Evolutionary conservation across 106 monocot genomes (phyloP), one percentile per base, ranked within the genome.

Genomic region (Dendrobium chrysotoxum): DNA sequence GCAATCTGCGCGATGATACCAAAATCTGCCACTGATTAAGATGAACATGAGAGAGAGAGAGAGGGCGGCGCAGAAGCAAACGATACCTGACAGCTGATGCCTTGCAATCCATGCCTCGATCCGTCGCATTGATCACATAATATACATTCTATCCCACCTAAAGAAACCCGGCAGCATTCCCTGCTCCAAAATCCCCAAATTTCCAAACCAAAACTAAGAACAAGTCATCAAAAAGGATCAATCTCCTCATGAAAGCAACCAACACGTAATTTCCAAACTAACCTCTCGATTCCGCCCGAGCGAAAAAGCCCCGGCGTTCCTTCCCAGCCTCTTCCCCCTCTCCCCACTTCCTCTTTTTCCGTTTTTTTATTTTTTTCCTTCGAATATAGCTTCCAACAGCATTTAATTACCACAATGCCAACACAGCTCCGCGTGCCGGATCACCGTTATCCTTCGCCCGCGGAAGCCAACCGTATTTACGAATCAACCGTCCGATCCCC

Each of bases 81-180:
- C 26, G 26, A 65, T 25, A 65, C 64, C 64, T 65, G 64, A 23
- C 64, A 25, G 25, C 1, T 9, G 64, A 65, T 65, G 64, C 64
- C 64, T 65, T 65, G 64, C 64, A 65, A 23, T 65, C 23, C 64
- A 65, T 65, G 25, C 64, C 64, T 65, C 64, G 64, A 65, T 65
- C 64, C 64, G 64, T 65, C 64, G 64, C 64, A 65, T 65, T 65
- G 64, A 65, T 65, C 64, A 65, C 64, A 65, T 65, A 65, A 65
- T 25, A 65, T 65, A 23, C 26, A 65, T 65, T 26, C 50, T 65
- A 65, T 65, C n/a, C 64, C 5, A 65, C 26, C 64, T 65, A 65
- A 7, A 7, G 13, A 65, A 23, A 65, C n/a, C 4, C 64, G 26
- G n/a, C 64, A 26, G 6, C 64, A 65, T 25, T 65, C 64, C 9